Evolutionary conservation across 495 filamentous ascomycete genomes (phyloP).

Genomic region (Trichoderma virens): DNA sequence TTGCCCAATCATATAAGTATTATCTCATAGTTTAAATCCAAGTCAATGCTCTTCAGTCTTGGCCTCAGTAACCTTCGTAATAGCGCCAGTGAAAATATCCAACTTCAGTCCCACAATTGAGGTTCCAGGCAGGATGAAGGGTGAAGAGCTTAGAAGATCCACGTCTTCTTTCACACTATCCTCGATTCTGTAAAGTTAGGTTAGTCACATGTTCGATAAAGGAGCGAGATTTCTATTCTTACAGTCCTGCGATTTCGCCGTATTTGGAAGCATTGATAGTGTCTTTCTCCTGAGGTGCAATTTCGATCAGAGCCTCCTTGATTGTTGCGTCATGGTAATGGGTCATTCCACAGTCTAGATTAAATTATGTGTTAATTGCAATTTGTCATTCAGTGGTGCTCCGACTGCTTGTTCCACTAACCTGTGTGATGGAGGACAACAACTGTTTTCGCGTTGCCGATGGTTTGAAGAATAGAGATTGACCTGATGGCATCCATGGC

Average conservation of each 20-base stretch:
- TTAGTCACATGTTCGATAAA: not conserved
- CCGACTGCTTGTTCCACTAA: not conserved
- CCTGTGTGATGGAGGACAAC: conserved; percentile 12
- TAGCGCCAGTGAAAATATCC: conserved; percentile 20
- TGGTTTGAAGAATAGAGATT: conserved; percentile 21
- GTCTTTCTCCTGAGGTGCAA: conserved; percentile 19
- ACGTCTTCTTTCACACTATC: conserved; percentile 27
- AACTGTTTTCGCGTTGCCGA: conserved; percentile 20
- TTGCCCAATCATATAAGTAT: no score
- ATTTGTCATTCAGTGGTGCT: not conserved
- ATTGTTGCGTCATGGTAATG: conserved; percentile 21
- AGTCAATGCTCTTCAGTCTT: not conserved
- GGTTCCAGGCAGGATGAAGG: conserved; percentile 21
- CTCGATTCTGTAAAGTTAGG: conserved; percentile 18
- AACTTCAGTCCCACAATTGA: conserved; percentile 24
- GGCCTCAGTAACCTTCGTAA: conserved; percentile 14
- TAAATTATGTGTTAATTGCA: not conserved
- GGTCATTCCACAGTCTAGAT: conserved; percentile 24
- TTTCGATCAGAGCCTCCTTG: conserved; percentile 17
- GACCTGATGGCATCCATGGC: conserved; percentile 21
- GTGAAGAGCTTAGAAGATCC: conserved; percentile 18
- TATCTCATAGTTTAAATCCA: no score
- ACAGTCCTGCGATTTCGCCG: conserved; percentile 22
- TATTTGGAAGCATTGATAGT: conserved; percentile 19
- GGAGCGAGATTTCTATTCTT: not conserved